Evolutionary conservation across 345 rosid genomes (phyloP).

Genomic region (Gossypium arboreum): DNA sequence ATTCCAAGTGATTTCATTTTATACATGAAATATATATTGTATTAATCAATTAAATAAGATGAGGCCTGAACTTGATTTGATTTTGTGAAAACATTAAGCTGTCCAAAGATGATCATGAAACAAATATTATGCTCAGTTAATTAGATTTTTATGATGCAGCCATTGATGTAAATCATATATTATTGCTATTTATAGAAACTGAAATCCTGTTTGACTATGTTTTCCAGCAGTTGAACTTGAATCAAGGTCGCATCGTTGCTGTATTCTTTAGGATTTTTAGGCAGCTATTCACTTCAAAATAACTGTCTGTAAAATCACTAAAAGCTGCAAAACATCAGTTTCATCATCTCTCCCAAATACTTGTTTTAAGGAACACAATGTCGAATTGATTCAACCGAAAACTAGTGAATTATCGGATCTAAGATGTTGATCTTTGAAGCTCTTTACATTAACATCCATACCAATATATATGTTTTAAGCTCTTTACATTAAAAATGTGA

Average conservation of each 20-base stretch:
- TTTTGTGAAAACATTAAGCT: no score
- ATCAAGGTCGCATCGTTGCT: conserved; percentile 25
- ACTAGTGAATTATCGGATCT: no score
- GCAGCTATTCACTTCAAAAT: neutral
- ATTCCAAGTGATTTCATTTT: neutral
- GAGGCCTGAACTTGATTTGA: no score
- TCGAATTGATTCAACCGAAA: no score
- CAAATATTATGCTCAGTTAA: neutral
- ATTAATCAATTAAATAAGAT: no score
- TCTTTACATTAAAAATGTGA: no score
- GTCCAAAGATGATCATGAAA: neutral
- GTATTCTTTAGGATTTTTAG: conserved; percentile 34
- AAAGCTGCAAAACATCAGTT: conserved; percentile 3
- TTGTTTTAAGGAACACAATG: no score
- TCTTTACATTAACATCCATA: no score
- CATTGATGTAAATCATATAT: neutral
- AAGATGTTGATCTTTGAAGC: no score
- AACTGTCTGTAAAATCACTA: neutral
- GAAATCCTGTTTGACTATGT: conserved; percentile 12
- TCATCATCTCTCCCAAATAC: neutral
- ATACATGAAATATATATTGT: neutral
- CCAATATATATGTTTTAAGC: no score
- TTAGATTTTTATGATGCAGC: neutral
- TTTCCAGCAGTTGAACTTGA: conserved; percentile 30
- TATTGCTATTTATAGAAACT: neutral